phyloP scores from a whole-genome alignment of 2,329 filamentous ascomycete species.

The Cytospora chrysosperma region DNA sequence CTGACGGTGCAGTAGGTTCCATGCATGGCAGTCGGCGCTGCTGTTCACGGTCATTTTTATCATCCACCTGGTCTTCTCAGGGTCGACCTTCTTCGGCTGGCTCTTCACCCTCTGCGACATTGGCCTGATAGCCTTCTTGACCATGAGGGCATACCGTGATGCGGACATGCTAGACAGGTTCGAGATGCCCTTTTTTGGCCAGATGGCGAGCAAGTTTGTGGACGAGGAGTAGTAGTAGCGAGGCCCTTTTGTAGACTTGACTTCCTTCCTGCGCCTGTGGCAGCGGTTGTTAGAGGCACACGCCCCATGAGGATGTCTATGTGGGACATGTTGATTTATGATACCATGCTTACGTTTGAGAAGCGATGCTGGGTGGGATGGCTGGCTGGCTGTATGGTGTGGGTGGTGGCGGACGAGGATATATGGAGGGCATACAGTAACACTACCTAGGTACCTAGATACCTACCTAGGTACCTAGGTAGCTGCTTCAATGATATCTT shows the following conservation, averaged over 20 bases:
- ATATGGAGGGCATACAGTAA: no score
- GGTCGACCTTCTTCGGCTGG: conserved; percentile 83
- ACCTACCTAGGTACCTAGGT: background rate
- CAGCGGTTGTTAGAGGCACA: background rate
- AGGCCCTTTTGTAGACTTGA: background rate
- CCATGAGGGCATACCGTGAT: conserved; percentile 79
- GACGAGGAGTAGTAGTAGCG: conserved; percentile 81
- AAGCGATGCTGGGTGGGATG: background rate
- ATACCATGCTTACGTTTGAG: conserved; percentile 13
- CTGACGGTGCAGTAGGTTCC: conserved; percentile 61
- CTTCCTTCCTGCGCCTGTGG: background rate
- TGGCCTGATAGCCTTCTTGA: conserved; percentile 71
- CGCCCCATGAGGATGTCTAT: background rate
- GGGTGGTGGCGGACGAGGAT: background rate
- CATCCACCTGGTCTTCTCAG: conserved; percentile 81
- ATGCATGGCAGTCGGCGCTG: conserved; percentile 91
- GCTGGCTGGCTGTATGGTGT: background rate
- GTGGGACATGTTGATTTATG: conserved; percentile 1
- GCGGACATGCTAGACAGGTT: conserved; percentile 70
- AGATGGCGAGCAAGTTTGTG: conserved; percentile 81
- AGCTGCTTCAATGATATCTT: background rate
- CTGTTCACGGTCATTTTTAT: conserved; percentile 74
- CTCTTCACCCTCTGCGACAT: conserved; percentile 76
- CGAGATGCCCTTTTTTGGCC: conserved; percentile 84
- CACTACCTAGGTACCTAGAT: no score